Evolutionary conservation across 805 yeast species (phyloP), one percentile per base, ranked within the genome.

Genomic region (Jamesozyma jinghongensis): DNA sequence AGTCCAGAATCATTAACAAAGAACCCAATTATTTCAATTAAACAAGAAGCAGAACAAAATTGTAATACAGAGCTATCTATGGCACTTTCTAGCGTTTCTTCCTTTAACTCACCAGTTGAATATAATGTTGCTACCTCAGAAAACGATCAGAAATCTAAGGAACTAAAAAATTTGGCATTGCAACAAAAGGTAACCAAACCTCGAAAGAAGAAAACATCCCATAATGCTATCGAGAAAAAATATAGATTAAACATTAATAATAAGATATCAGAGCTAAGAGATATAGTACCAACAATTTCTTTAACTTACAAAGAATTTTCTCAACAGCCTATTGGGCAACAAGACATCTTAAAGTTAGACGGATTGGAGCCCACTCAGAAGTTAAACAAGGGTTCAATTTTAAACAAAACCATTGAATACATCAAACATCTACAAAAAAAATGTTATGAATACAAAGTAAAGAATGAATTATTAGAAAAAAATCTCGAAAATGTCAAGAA

Each of bases 351-450:
- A 34, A 56, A 77, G 46, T 63, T 83, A 51, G 90, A 83, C 56
- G 90, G 90, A 2, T 66, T 83, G 43, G 73, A 75, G 36, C 88
- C 90, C 0, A 90, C 94, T 3, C 71, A 75, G 46, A 83, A 83
- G 51, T 65, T 83, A 46, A 83, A 82, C 59, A 83, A 83, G 56
- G 92, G 90, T 2, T 77, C 84, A 13, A 81, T 83, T 36, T 65
- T 83, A 44, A 68, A 82, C 20, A 83, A 83, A 52, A 85, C 90
- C 1, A 77, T 83, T 3, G 92, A 83, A 57, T 83, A 83, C 53
- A 82, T 83, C 47, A 75, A 73, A 48, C 88, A 82, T 59, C 67
- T 83, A 57, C 87, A 83, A 48, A 59, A 61, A 46, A 81, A 79
- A 52, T 79, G 79, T 51, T 74, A 69, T 2, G 37, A 56, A 1